These are phyloP conservation scores for Amanita phalloides DNA, from an alignment of 768 basidiomycete genomes.

Conservation along the genomic window DNA sequence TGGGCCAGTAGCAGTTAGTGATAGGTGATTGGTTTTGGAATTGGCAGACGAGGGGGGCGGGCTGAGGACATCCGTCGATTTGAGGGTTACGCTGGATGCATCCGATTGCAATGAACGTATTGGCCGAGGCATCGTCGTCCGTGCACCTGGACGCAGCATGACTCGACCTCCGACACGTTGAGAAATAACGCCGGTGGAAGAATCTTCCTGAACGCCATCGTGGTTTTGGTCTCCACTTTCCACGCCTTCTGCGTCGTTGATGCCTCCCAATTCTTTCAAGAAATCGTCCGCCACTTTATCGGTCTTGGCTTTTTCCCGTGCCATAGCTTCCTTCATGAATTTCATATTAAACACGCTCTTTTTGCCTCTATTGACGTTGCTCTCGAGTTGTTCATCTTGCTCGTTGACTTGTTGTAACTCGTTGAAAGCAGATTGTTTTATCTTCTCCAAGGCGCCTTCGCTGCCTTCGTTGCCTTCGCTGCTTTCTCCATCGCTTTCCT, in stretches of 20 bases:
- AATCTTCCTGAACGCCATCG: conserved; percentile 10
- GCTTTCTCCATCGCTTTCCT: conserved; percentile 32
- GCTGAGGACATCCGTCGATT: conserved; percentile 41
- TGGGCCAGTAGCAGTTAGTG: conserved; percentile 6
- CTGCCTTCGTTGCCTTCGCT: conserved; percentile 20
- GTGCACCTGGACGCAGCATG: conserved; percentile 44
- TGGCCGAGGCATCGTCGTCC: conserved; percentile 16
- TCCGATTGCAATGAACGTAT: conserved; percentile 27
- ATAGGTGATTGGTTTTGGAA: conserved; percentile 11
- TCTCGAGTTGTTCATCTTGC: conserved; percentile 19
- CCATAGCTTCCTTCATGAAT: conserved; percentile 93
- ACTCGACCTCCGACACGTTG: conserved; percentile 62
- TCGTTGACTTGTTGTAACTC: conserved; percentile 50
- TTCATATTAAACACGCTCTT: conserved; percentile 92
- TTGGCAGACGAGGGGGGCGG: conserved; percentile 12
- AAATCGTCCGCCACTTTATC: conserved; percentile 65
- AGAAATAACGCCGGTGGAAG: conserved; percentile 28
- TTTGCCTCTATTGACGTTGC: conserved; percentile 24
- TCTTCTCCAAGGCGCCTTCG: conserved; percentile 36
- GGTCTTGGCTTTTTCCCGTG: conserved; percentile 45
- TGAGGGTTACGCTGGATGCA: conserved; percentile 59
- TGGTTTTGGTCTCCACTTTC: conserved; percentile 15
- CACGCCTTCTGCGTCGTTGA: conserved; percentile 12
- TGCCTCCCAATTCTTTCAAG: conserved; percentile 50
- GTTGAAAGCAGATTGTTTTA: conserved; percentile 66